Evolutionary conservation across 352 stramenopile species (phyloP), one percentile per base, ranked within the genome.

Genomic region (Pythium brassicae): DNA sequence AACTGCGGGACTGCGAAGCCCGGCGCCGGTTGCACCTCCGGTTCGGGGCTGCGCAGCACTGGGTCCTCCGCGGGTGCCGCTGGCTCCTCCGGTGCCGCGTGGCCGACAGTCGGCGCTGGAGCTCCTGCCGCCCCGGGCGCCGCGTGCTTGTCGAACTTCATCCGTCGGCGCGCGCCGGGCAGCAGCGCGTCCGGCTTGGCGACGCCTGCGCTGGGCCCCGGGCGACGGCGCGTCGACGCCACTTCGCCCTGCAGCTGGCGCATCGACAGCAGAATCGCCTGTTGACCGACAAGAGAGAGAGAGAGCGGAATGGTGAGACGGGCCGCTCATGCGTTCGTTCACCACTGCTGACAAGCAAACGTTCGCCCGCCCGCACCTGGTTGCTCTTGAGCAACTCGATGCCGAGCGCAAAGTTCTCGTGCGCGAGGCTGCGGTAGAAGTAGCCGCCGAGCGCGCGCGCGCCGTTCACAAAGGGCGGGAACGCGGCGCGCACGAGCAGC

Each of bases 391-490:
- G 71, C 44, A 93, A 62, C 45, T 93, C 83, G 19, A 93, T 58
- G 44, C 78, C 75, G 40, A 93, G 61, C 39, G 67, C 63, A 54
- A 89, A 88, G 65, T 93, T 93, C 50, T 90, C 77, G 15, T 71
- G 71, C 5, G 73, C 77, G 34, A 91, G 57, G 53, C 87, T 78
- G 49, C 70, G 73, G 65, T 88, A 79, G 61, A 97, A 91, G 74
- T 94, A 98, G 27, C 77, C 80, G 29, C 94, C 92, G 63, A 99
- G 86, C n/a, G 89, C 95, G 50, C 95, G 90, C 68, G 94, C 97
- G 52, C 96, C 96, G 76, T 98, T 98, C 79, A 99, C 88, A 67
- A 97, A 98, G 0, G 92, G 86, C 22, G 96, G 93, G 66, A 98
- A 98, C 37, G 97, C 76, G 7, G 87, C 84, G 65, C 97, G 94